phyloP scores from a whole-genome alignment of 177 flowering plant genomes.

The Vitis hybrid region DNA sequence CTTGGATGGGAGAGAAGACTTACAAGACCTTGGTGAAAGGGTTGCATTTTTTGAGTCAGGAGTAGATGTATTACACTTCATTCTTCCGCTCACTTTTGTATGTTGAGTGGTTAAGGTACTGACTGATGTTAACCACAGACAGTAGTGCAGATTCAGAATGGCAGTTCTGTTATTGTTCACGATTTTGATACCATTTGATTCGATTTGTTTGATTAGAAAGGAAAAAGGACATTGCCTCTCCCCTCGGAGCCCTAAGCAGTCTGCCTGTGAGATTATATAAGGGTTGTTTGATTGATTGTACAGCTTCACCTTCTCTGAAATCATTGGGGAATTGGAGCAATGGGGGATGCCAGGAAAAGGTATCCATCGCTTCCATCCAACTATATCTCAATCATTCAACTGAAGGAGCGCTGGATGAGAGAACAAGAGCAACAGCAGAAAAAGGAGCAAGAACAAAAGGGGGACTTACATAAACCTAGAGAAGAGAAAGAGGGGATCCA shows the following conservation, averaged over 20 bases:
- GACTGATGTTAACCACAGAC: too few species aligned
- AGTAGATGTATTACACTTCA: conserved; percentile 13
- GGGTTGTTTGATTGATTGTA: too few species aligned
- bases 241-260: too few species aligned
- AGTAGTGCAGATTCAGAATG: too few species aligned
- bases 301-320: too few species aligned
- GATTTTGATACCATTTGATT: too few species aligned
- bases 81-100: too few species aligned
- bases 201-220: too few species aligned
- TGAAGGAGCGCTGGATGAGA: background rate
- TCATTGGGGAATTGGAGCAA: background rate
- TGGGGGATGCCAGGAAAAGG: background rate
- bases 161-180: too few species aligned
- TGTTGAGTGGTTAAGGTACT: too few species aligned
- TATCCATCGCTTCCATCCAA: background rate
- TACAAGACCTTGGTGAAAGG: conserved; percentile 52
- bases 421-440: background rate
- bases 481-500: background rate
- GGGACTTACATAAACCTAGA: background rate
- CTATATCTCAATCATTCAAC: conserved; percentile 3
- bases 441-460: background rate
- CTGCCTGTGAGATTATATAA: too few species aligned
- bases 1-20: conserved; percentile 48
- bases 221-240: too few species aligned
- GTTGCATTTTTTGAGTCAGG: conserved; percentile 45